Evolutionary conservation across 768 basidiomycete species (phyloP).

Genomic region (Cyclocybe cylindracea): DNA sequence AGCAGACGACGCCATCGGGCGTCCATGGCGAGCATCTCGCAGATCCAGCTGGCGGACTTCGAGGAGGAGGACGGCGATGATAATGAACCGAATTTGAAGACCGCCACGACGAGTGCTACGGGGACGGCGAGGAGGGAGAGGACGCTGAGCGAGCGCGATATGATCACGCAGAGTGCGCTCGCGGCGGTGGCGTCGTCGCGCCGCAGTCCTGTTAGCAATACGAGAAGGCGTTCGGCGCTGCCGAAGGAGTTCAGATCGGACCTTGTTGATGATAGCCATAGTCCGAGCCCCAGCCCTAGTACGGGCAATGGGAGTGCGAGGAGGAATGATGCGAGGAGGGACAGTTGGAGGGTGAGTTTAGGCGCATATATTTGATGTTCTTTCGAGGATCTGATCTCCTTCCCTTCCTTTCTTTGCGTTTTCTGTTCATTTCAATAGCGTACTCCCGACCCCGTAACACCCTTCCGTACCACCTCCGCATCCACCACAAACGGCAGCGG

Average conservation of each 20-base stretch:
- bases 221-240: slow-evolving; percentile 39
- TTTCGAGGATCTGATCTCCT: neutral
- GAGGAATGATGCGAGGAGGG: slow-evolving; percentile 5
- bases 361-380: slow-evolving; percentile 17
- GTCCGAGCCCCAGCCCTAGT: slow-evolving; percentile 1
- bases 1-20: slow-evolving; percentile 26
- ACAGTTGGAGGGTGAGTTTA: slow-evolving; percentile 16
- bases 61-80: slow-evolving; percentile 27
- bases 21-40: slow-evolving; percentile 27
- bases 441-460: slow-evolving; percentile 39
- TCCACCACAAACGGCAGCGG: too few species aligned
- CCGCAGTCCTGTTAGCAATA: slow-evolving; percentile 41
- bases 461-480: slow-evolving; percentile 20
- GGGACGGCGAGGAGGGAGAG: slow-evolving; percentile 23
- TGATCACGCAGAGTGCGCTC: slow-evolving; percentile 58
- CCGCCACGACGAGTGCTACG: slow-evolving; percentile 12
- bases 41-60: slow-evolving; percentile 22
- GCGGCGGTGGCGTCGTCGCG: slow-evolving; percentile 61
- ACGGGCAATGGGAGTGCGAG: slow-evolving; percentile 10
- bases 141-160: slow-evolving; percentile 21
- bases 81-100: slow-evolving; percentile 6
- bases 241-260: slow-evolving; percentile 44
- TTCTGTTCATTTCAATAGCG: too few species aligned
- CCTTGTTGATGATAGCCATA: slow-evolving; percentile 16
- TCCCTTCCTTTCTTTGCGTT: slow-evolving; percentile 19